These are phyloP conservation scores for Colletotrichum tofieldiae DNA, from an alignment of 2,329 filamentous ascomycete genomes.

Conservation along the genomic window DNA sequence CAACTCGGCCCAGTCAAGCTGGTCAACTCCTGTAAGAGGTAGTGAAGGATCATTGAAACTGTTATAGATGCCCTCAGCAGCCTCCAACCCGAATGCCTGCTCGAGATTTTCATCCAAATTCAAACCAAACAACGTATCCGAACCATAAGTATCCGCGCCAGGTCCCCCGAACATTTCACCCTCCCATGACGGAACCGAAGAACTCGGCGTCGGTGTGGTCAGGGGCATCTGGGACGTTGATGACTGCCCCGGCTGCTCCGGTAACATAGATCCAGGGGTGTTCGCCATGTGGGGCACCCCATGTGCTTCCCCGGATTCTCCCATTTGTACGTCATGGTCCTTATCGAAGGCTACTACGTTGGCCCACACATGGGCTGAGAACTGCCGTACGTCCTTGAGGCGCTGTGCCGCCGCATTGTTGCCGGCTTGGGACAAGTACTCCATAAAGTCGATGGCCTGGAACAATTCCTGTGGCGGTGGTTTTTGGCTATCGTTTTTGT, in stretches of 20 bases:
- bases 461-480: constrained; percentile 47
- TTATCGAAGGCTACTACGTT: constrained; percentile 41
- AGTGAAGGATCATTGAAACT: constrained; percentile 50
- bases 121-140: constrained; percentile 42
- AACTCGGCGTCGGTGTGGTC: constrained; percentile 34
- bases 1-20: constrained; percentile 49
- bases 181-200: constrained; percentile 38
- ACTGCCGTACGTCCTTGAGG: constrained; percentile 48
- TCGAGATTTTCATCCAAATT: constrained; percentile 44
- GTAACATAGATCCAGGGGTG: neutral
- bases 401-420: constrained; percentile 48
- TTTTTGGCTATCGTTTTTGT: constrained; percentile 44
- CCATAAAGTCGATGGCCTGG: constrained; percentile 46
- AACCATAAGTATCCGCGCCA: constrained; percentile 26
- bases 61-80: constrained; percentile 48
- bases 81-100: constrained; percentile 46
- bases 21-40: constrained; percentile 50
- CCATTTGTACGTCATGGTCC: constrained; percentile 38
- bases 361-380: constrained; percentile 49
- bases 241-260: constrained; percentile 12
- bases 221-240: constrained; percentile 24
- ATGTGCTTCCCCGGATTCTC: constrained; percentile 43
- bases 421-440: constrained; percentile 47
- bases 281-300: constrained; percentile 18
- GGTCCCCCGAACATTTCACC: constrained; percentile 38